Conservation (phyloP, 2,329 filamentous ascomycete genomes). For the Ophiostoma angusticollis region DNA sequence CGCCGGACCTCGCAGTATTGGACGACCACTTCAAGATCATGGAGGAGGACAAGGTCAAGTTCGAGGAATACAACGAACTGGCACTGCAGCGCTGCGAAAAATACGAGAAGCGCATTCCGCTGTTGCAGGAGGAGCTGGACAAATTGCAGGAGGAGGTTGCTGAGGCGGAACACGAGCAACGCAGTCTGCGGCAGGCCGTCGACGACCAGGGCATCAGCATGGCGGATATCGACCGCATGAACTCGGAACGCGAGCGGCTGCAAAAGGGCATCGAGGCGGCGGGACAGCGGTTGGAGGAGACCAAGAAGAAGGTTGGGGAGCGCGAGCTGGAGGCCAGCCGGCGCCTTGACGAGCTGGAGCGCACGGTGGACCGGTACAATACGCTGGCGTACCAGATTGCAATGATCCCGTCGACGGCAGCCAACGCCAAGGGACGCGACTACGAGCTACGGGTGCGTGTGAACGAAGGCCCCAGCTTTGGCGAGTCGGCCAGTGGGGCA, state of each 20-base stretch:
- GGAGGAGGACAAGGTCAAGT: slow-evolving; percentile 88
- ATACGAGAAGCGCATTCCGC: slow-evolving; percentile 65
- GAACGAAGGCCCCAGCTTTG: slow-evolving; percentile 66
- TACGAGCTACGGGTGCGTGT: slow-evolving; percentile 79
- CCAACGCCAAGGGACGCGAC: slow-evolving; percentile 71
- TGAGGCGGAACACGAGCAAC: slow-evolving; percentile 71
- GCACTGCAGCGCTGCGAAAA: slow-evolving; percentile 80
- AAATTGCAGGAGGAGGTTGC: slow-evolving; percentile 63
- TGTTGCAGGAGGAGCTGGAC: slow-evolving; percentile 76
- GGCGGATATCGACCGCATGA: slow-evolving; percentile 98
- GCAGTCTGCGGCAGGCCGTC: slow-evolving; percentile 68
- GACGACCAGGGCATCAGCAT: slow-evolving; percentile 92
- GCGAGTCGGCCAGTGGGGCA: slow-evolving; percentile 36
- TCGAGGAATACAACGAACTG: slow-evolving; percentile 82
- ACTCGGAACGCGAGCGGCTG: slow-evolving; percentile 83
- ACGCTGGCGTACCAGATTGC: slow-evolving; percentile 87
- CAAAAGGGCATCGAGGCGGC: slow-evolving; percentile 76
- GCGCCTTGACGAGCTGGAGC: slow-evolving; percentile 86
- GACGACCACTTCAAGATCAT: slow-evolving; percentile 87
- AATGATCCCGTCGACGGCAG: slow-evolving; percentile 71
- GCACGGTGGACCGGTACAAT: slow-evolving; percentile 82
- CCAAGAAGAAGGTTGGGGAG: slow-evolving; percentile 69
- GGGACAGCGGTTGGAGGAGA: slow-evolving; percentile 64
- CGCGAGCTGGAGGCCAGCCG: slow-evolving; percentile 78
- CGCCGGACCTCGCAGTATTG: slow-evolving; percentile 68